Base-by-base conservation (phyloP, 2,329 filamentous ascomycete species). In the Phyllosticta capitalensis region DNA sequence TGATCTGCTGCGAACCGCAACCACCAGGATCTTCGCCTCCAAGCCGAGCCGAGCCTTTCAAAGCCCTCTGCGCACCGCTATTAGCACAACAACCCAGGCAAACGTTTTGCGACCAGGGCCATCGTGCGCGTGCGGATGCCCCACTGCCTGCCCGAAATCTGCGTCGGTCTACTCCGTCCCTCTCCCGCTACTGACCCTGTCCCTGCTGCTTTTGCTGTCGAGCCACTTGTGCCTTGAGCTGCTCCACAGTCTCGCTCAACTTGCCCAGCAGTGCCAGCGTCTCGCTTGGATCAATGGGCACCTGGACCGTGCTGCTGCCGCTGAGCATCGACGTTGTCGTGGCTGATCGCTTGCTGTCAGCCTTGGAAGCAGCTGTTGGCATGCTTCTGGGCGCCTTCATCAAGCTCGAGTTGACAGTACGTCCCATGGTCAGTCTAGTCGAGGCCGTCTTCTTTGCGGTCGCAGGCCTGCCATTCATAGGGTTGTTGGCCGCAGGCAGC, bases 11-110 rank as follows among this genome's bases (percentile, higher is more conserved):
- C 50, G 50, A 48, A 19, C 38, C 38, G 38, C 38, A n/a, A 45
- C 38, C 38, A 45, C n/a, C 58, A 51, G 48, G 58, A 59, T 59
- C 58, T 52, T 48, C 58, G 53, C 58, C 21, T 52, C 58, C 52
- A 48, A 54, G 30, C 56, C 56, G 56, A 38, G 45, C 52, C 58
- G 33, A 33, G 50, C 56, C 38, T n/a, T 21, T 52, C 50, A 52
- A 52, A 59, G 58, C 52, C 58, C 58, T 55, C 58, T 59, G 52
- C 58, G 58, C 58, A 59, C 58, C 58, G 58, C 58, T 52, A 52
- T 52, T 55, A 22, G 50, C 58, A 48, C 45, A 48, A 26, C 58
- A 45, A 38, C 45, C 52, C 58, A 45, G 19, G 30, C 28, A 49
- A 26, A 26, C 24, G 24, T 26, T 26, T 3, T 26, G 24, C 24